A percentile compares a stretch with the other conserved stretches of the same genome.
Conservation (phyloP, 2,329 filamentous ascomycete species). For the Zasmidium citrigriseum region DNA sequence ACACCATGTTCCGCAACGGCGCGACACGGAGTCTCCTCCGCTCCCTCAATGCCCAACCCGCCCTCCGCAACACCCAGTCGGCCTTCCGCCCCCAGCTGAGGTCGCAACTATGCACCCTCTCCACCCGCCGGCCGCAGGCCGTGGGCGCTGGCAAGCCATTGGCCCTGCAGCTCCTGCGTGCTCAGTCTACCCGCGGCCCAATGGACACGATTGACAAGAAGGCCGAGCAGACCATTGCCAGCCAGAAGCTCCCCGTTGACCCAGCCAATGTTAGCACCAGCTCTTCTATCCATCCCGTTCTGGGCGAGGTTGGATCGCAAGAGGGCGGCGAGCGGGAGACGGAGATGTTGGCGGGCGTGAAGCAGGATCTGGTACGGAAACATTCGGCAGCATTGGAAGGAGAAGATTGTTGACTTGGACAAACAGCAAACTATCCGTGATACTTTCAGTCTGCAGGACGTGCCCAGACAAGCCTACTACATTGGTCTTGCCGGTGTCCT, state of each 20-base stretch:
- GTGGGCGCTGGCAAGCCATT: slow-evolving; percentile 38
- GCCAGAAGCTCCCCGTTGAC: slow-evolving; percentile 59
- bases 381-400: not conserved
- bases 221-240: slow-evolving; percentile 55
- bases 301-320: slow-evolving; percentile 39
- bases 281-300: slow-evolving; percentile 51
- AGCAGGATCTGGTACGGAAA: slow-evolving; percentile 34
- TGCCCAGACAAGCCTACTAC: slow-evolving; percentile 51
- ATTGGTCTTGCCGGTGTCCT: slow-evolving; percentile 54
- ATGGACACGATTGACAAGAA: slow-evolving; percentile 56
- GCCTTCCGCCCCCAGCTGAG: slow-evolving; percentile 39
- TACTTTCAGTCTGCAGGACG: slow-evolving; percentile 49
- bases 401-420: slow-evolving; percentile 20
- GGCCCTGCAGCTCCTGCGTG: slow-evolving; percentile 27
- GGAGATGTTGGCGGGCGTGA: slow-evolving; percentile 51
- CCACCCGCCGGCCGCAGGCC: slow-evolving; percentile 30
- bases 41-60: slow-evolving; percentile 35
- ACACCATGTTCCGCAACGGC: slow-evolving; percentile 47
- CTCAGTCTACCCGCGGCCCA: slow-evolving; percentile 21
- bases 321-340: slow-evolving; percentile 37
- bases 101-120: slow-evolving; percentile 46
- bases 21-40: slow-evolving; percentile 44
- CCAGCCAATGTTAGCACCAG: slow-evolving; percentile 62
- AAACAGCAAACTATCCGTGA: slow-evolving; percentile 50
- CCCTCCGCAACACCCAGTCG: slow-evolving; percentile 25